A percentile compares a stretch with the other conserved stretches of the same genome.
Conservation (phyloP, 1,139 yeast species). For the Magnusiomyces clavatus region DNA sequence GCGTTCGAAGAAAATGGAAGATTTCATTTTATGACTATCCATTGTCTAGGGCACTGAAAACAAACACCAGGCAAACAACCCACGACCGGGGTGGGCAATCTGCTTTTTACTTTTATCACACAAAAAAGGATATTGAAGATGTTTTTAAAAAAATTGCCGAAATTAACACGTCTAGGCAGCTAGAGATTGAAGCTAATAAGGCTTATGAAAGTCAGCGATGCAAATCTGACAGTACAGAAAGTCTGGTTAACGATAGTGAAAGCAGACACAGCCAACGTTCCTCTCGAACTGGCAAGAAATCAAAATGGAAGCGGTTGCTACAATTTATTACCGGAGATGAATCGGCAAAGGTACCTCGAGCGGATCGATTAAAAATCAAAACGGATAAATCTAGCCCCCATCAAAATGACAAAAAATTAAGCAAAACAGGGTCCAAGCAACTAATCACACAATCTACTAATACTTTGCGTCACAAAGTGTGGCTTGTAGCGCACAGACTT, state of each 20-base stretch:
- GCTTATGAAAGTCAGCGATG: too few species aligned
- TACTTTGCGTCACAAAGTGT: slow-evolving; percentile 27
- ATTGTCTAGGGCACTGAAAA: slow-evolving; percentile 34
- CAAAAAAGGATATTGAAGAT: slow-evolving; percentile 42
- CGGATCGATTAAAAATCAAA: neutral
- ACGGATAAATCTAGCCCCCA: neutral
- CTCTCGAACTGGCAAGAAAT: neutral
- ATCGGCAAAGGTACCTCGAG: too few species aligned
- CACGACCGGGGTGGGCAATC: slow-evolving; percentile 43
- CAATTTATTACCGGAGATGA: too few species aligned
- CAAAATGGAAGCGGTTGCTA: neutral
- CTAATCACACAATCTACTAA: slow-evolving; percentile 9
- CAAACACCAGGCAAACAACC: slow-evolving; percentile 37
- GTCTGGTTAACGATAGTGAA: too few species aligned
- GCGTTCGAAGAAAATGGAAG: slow-evolving; percentile 26
- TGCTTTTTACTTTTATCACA: slow-evolving; percentile 37
- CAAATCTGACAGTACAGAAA: too few species aligned
- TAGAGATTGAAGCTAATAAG: too few species aligned
- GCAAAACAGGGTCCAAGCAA: neutral
- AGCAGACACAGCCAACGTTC: too few species aligned
- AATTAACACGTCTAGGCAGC: slow-evolving; percentile 33
- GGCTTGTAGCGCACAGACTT: slow-evolving; percentile 33
- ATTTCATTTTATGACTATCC: slow-evolving; percentile 36
- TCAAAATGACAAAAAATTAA: neutral
- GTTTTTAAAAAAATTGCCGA: slow-evolving; percentile 38